Base-by-base conservation (phyloP, 768 basidiomycete species). In the Suillus placidus region DNA sequence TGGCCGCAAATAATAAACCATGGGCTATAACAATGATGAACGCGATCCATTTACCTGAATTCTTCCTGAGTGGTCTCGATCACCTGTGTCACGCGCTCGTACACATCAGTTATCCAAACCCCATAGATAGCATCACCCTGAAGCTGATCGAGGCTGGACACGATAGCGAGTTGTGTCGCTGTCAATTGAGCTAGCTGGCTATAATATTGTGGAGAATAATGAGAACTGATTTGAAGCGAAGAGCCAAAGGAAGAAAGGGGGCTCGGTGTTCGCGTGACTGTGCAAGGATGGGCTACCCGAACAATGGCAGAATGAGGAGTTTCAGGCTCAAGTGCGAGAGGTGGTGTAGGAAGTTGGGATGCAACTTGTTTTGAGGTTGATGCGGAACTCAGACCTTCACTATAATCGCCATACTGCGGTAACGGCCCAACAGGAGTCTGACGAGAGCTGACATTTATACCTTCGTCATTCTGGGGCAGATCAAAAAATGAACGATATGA, bases 81-180 rank as follows among this genome's bases (percentile, higher is more conserved):
- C 40, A 13, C n/a, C 60, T 10, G 55, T 23, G 8, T 42, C 18
- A 37, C 55, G n/a, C 45, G 38, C 26, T 58, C 26, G 32, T 23
- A 32, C 38, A 32, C 67, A 62, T 16, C 6, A 16, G 49, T 69
- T 71, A 34, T 76, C 38, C 23, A 20, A 40, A 66, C 55, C 61
- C 69, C 60, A 77, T 67, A 52, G 68, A 12, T 38, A 18, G 16
- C 64, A 7, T 51, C 49, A 52, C 58, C 69, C 52, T 69, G 66
- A 20, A 74, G 65, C 60, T 73, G 63, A 14, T 55, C 6, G 2
- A 75, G 71, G 37, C 49, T 34, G 32, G 63, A 66, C 64, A 71
- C 74, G 40, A 64, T 74, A 0, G 61, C 57, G 38, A 67, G 66
- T 34, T 42, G 72, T 20, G 62, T 72, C 34, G 76, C 74, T 51